Base-by-base conservation (phyloP, 192 early-diverging fungal species). In the Coemansia sp. region DNA sequence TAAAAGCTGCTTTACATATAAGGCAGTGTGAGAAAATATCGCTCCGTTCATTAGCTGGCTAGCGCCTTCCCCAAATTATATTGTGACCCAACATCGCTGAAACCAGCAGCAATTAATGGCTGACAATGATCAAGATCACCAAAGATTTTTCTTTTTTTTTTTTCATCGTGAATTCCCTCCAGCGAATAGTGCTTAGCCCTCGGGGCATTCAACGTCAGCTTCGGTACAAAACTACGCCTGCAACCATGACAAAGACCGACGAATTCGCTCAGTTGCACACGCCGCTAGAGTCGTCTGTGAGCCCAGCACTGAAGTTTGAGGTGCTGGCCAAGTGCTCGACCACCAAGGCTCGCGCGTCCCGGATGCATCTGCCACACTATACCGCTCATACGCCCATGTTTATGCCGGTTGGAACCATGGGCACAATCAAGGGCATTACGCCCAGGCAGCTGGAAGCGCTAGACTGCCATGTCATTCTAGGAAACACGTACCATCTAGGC, bases 341-440 rank as follows among this genome's bases (percentile, higher is more conserved):
- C 16, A 89, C 88, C 56, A 91, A 91, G 65, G 91, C 88, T 0
- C 79, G 89, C 38, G 85, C 84, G 1, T 80, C 87, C 8, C 64
- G 83, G n/a, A 80, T 93, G 61, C 82, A 77, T 15, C 69, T 93
- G 47, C 91, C 91, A 40, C 91, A 93, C 80, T 87, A 84, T 49
- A 86, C 85, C 6, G 89, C 89, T 20, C 83, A 85, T 50, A 86
- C 87, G 21, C 91, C 91, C 28, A 86, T 90, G 63, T 93, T 93
- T 48, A 93, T 93, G 91, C 91, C 91, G 2, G 91, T 93, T 26
- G 91, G 85, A 8, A 93, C 91, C 10, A 87, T 89, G 78, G 91
- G 87, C 14, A 83, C 88, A 10, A 80, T 93, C 56, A 93, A 93
- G 59, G 91, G 91, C 32, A 69, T 93, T 58, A 89, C 89, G 11